A percentile compares a stretch with the other conserved stretches of the same genome.
phyloP scores from a whole-genome alignment of 1,284 basidiomycete genomes.

The Singerocomus inundabilis region DNA sequence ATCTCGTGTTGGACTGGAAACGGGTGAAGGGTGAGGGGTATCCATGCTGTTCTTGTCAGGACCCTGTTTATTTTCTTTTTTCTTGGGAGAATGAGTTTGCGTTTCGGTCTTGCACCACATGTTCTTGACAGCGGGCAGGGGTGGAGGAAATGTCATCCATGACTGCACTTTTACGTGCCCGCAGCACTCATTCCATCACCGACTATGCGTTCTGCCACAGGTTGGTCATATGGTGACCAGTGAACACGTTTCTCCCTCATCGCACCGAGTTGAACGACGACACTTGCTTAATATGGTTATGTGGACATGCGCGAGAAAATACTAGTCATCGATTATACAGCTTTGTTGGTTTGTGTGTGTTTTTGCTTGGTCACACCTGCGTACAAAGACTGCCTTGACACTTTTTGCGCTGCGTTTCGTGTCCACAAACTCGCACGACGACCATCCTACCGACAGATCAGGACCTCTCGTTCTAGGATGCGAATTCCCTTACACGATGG shows the following conservation, averaged over 20 bases:
- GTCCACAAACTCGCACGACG: too few species aligned
- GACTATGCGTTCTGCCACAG: too few species aligned
- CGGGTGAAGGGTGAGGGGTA: not conserved
- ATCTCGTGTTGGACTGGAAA: not conserved
- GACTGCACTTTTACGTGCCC: too few species aligned
- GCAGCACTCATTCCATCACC: too few species aligned
- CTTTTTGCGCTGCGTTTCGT: too few species aligned
- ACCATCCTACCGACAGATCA: conserved; percentile 53
- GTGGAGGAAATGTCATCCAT: too few species aligned
- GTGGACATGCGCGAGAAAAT: conserved; percentile 15
- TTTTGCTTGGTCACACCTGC: too few species aligned
- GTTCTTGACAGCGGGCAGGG: too few species aligned
- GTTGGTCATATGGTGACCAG: too few species aligned
- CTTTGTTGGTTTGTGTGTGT: not conserved
- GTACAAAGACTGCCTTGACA: too few species aligned
- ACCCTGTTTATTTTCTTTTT: not conserved
- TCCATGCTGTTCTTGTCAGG: not conserved
- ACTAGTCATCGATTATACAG: conserved; percentile 26
- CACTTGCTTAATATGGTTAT: conserved; percentile 17
- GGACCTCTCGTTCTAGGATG: conserved; percentile 39
- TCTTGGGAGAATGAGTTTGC: conserved; percentile 7
- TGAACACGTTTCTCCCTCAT: too few species aligned
- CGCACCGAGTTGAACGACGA: conserved; percentile 17
- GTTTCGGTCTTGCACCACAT: conserved; percentile 3
- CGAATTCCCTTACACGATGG: conserved; percentile 34